These are phyloP conservation scores for Limnomonas spitsbergensis DNA, from an alignment of 139 green algal species.

Conservation along the genomic window DNA sequence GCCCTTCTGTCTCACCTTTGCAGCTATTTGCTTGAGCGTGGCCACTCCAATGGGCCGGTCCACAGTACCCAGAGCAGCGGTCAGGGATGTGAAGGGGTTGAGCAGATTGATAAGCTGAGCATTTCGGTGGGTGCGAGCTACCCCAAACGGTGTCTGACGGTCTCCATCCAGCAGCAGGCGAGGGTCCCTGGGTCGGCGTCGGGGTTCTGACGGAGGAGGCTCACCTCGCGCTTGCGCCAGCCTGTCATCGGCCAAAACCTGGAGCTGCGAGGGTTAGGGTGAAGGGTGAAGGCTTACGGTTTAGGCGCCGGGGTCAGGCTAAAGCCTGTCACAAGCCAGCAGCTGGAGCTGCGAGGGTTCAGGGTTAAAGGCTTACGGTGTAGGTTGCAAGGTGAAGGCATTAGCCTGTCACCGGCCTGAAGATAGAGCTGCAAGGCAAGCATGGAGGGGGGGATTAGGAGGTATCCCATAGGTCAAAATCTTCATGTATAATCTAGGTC, in stretches of 20 bases:
- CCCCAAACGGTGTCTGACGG: neutral
- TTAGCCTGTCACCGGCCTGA: too few species aligned
- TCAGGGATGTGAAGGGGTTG: neutral
- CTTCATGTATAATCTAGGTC: too few species aligned
- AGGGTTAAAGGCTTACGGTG: too few species aligned
- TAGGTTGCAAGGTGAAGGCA: too few species aligned
- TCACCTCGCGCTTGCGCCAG: neutral
- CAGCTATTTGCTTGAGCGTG: neutral
- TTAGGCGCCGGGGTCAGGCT: too few species aligned
- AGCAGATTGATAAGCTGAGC: neutral
- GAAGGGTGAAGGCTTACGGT: too few species aligned
- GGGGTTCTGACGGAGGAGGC: neutral
- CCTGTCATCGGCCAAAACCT: neutral
- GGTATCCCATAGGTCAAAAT: too few species aligned
- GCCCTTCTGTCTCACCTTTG: neutral
- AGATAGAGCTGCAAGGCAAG: too few species aligned
- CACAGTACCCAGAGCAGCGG: neutral
- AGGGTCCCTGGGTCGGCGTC: neutral
- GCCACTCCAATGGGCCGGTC: neutral
- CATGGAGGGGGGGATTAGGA: too few species aligned
- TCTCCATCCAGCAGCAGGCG: neutral
- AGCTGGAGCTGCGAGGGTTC: too few species aligned
- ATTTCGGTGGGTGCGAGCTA: neutral
- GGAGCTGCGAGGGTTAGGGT: too few species aligned
- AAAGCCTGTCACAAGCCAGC: too few species aligned